phyloP scores from a whole-genome alignment of 192 early-diverging fungal genomes.

The Mortierella antarctica region DNA sequence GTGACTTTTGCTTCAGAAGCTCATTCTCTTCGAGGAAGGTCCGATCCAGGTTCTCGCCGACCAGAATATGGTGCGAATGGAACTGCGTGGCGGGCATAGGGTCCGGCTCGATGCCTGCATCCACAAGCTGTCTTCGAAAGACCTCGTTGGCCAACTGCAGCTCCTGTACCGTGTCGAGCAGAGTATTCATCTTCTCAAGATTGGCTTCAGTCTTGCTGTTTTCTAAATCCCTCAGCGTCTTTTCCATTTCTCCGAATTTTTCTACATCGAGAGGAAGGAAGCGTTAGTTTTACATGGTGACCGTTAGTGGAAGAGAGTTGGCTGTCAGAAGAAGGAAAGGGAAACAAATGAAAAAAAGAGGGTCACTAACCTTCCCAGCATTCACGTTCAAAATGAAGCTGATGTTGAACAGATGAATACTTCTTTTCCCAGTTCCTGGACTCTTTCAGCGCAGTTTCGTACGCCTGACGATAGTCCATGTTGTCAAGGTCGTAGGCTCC shows the following conservation, averaged over 20 bases:
- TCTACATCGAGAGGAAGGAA: not conserved
- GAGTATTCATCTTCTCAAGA: conserved; percentile 41
- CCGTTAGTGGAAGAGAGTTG: not conserved
- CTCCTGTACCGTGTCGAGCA: conserved; percentile 38
- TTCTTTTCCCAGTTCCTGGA: conserved; percentile 48
- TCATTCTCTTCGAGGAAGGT: conserved; percentile 49
- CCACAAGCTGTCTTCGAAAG: conserved; percentile 37
- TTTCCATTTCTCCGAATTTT: conserved; percentile 29
- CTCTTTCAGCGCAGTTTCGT: conserved; percentile 22
- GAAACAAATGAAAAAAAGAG: too few relatives aligned
- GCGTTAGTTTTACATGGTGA: not conserved
- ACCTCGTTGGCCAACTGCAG: conserved; percentile 40
- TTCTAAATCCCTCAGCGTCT: conserved; percentile 12
- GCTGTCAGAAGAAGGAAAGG: not conserved
- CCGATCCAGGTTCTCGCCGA: conserved; percentile 34
- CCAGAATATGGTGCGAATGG: conserved; percentile 21
- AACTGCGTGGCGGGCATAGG: conserved; percentile 28
- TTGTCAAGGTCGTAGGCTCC: conserved; percentile 1
- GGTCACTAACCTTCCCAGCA: conserved; percentile 35
- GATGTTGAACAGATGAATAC: conserved; percentile 35
- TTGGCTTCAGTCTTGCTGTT: conserved; percentile 35
- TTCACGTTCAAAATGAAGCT: conserved; percentile 46
- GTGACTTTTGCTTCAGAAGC: conserved; percentile 29
- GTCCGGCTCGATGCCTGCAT: conserved; percentile 44
- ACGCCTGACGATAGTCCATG: conserved; percentile 21